Percentiles rank a stretch among this genome's conserved stretches.
Evolutionary conservation across 75 land plant genomes (phyloP).

Genomic region (Cupressus sempervirens): DNA sequence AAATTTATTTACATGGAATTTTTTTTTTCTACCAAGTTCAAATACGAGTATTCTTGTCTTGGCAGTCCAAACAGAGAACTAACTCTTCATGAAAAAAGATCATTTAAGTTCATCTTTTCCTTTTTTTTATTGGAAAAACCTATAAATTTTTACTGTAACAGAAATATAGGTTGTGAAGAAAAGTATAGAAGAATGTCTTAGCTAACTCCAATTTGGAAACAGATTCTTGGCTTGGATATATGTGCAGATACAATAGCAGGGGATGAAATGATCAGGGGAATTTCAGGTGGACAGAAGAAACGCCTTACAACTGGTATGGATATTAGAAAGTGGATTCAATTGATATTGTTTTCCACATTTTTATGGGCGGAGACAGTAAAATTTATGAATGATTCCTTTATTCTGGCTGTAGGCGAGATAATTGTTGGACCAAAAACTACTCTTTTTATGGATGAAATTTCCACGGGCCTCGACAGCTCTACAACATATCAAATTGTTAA

Average conservation of each 20-base stretch:
- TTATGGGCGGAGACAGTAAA: not conserved
- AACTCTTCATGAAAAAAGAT: no score
- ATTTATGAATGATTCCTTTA: no score
- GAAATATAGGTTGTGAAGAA: no score
- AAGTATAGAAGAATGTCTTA: not conserved
- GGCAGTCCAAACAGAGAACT: no score
- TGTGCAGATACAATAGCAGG: conserved; percentile 34
- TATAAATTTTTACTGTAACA: no score
- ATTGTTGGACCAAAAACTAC: conserved; percentile 39
- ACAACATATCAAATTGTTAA: conserved; percentile 29
- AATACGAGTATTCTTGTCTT: no score
- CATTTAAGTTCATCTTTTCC: no score
- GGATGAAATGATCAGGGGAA: conserved; percentile 26
- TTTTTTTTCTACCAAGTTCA: no score
- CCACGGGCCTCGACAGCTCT: conserved; percentile 36
- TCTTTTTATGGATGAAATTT: conserved; percentile 32
- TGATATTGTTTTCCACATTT: not conserved
- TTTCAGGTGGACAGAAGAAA: conserved; percentile 36
- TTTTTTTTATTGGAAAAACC: no score
- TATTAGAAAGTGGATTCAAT: not conserved
- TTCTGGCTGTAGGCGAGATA: conserved; percentile 29
- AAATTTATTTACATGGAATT: no score
- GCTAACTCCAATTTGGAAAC: not conserved
- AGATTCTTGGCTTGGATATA: conserved; percentile 25
- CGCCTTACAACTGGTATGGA: conserved; percentile 27